phyloP scores from a whole-genome alignment of 129 eudicot species.

The Glebionis coronaria region DNA sequence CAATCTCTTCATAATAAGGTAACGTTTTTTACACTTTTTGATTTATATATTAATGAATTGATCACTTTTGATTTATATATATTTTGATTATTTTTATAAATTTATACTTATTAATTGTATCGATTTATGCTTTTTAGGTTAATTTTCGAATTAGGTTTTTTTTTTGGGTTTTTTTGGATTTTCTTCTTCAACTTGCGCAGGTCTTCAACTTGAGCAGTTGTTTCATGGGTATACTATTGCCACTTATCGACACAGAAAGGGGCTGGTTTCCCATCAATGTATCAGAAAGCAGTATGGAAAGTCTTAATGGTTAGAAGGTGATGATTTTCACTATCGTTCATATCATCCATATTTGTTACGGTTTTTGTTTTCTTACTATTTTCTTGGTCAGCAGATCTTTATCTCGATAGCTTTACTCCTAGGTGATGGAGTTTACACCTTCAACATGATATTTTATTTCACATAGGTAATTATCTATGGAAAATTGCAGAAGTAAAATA shows the following conservation, averaged over 20 bases:
- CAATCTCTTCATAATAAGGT: too few species aligned
- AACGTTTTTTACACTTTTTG: too few species aligned
- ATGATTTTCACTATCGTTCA: not conserved
- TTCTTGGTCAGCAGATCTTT: constrained; percentile 54
- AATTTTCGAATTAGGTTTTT: too few species aligned
- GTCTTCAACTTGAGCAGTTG: too few species aligned
- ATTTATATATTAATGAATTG: too few species aligned
- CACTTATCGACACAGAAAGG: constrained; percentile 67
- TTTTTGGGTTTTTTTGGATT: too few species aligned
- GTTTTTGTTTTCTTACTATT: constrained; percentile 10
- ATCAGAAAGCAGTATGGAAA: constrained; percentile 69
- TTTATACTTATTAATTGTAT: too few species aligned
- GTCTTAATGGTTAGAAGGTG: constrained; percentile 92
- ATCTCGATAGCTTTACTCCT: constrained; percentile 72
- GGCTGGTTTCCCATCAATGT: constrained; percentile 72
- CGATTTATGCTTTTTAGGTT: too few species aligned
- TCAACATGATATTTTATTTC: constrained; percentile 51
- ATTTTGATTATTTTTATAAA: too few species aligned
- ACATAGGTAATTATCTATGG: constrained; percentile 45
- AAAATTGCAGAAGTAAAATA: constrained; percentile 37
- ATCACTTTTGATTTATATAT: too few species aligned
- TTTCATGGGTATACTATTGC: constrained; percentile 97
- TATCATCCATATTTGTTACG: not conserved
- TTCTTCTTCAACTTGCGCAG: too few species aligned
- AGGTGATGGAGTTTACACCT: constrained; percentile 82